Conservation (phyloP, 176 grass and related monocot genomes). For the Avena eriantha region DNA sequence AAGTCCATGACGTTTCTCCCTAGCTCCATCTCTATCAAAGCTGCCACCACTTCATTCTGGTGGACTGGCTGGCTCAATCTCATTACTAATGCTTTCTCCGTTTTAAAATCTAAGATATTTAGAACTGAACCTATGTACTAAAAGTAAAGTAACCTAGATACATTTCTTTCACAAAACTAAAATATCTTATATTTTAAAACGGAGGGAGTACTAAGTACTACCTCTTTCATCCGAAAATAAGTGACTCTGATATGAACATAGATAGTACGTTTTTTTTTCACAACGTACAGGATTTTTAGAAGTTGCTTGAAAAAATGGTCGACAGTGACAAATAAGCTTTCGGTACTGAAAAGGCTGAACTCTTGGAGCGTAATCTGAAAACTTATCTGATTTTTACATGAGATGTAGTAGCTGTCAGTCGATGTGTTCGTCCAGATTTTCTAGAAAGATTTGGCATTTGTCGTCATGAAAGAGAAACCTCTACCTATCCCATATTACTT, state of each 20-base stretch:
- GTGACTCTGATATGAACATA: background rate
- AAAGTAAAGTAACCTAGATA: no score
- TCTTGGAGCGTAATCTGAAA: background rate
- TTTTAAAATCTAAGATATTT: no score
- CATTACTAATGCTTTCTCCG: no score
- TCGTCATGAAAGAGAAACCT: slow-evolving; percentile 33
- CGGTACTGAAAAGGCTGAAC: background rate
- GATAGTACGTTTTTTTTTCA: background rate
- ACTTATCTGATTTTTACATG: background rate
- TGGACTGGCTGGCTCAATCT: background rate
- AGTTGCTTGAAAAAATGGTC: background rate
- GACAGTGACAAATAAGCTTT: background rate
- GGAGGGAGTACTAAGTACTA: no score
- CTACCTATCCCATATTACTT: slow-evolving; percentile 41
- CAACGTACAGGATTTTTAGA: background rate
- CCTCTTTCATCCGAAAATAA: no score
- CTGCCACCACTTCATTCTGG: background rate
- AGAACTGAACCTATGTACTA: no score
- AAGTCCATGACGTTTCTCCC: slow-evolving; percentile 33
- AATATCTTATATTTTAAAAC: no score
- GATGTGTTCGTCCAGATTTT: slow-evolving; percentile 31
- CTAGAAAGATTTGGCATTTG: slow-evolving; percentile 30
- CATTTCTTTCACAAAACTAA: no score
- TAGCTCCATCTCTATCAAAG: background rate
- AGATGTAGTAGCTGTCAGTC: slow-evolving; percentile 12